Base-by-base conservation (phyloP, 2,329 filamentous ascomycete species). In the Colletotrichum sp. region DNA sequence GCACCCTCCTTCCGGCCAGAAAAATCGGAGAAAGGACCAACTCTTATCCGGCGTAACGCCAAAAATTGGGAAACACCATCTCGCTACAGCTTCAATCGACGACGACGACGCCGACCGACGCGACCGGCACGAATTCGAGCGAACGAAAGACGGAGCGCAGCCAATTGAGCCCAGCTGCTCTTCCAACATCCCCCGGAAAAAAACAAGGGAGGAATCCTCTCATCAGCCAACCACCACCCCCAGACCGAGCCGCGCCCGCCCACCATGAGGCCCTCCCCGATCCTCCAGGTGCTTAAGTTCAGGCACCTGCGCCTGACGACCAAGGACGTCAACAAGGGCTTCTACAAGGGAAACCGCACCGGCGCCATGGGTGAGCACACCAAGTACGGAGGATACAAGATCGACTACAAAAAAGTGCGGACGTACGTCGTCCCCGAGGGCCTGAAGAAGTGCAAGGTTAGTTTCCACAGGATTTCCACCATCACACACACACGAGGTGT, bases 281-380 rank as follows among this genome's bases (percentile, higher is more conserved):
- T 87, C 78, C 92, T 98, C 81, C 89, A 90, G 80, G 87, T 92
- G 81, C 87, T 92, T 83, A 90, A 91, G 73, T 91, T 95, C 81
- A 91, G 93, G 85, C 95, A 96, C 82, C 88, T 96, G 75, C 90
- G 91, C 69, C 91, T 99, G 82, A 98, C 95, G 15, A 98, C 96
- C 79, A 99, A 99, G 87, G 93, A 97, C 85, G 93, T 96, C 83
- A 94, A 94, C 84, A 95, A 95, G 83, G 96, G 96, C 79, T 99
- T 93, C 91, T 99, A 99, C 92, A 98, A 98, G 90, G 97, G 97
- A 83, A 98, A 94, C 81, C 91, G 96, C 62, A 94, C 95, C 1
- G 97, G 97, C 3, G 92, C 94, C 56, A 96, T 97, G 92, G 97
- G 97, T 84, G 87, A 89, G 16, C 95, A 97, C 86, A 96, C 94